Base-by-base conservation (phyloP, 1,139 yeast genomes). In the Geotrichum candidum region DNA sequence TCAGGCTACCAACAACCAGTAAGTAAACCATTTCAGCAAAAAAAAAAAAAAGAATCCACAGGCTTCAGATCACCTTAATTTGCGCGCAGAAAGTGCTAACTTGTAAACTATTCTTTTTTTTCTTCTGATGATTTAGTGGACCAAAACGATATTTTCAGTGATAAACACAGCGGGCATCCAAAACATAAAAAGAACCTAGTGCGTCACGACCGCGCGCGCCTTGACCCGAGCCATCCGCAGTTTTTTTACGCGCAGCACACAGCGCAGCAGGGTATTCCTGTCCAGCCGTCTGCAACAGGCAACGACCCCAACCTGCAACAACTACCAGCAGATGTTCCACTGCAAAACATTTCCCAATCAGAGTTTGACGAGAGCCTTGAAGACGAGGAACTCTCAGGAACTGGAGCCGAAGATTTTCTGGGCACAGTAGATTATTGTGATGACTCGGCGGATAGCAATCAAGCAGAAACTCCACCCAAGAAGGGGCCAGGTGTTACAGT, bases 241-340 rank as follows among this genome's bases (percentile, higher is more conserved):
- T 88, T 80, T 73, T 91, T 88, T 72, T 90, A 90, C 73, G 82
- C 90, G n/a, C 91, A 88, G 68, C 73, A 70, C n/a, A 87, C 87
- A 31, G 87, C 92, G 63, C 88, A 87, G 68, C 78, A 58, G 11
- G 33, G 54, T 9, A 73, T 86, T 61, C 51, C 63, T 9, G 66
- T 87, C 53, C 83, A 82, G 66, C 88, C 90, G 1, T 83, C 90
- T 0, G 73, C 83, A 1, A 85, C 90, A 1, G 91, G 90, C 5
- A 76, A 84, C 57, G 84, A 85, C 65, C 91, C 91, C 18, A 52
- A 56, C n/a, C 38, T 56, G 10, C 56, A 55, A 23, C 41, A 35
- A 6, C 46, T 41, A 25, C 45, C 46, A 1, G n/a, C 29, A 25
- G 52, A 56, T n/a, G 53, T 56, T 38, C 61, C 53, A 1, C n/a